Conservation (phyloP, 306 rosid species). For the Argentina anserina region DNA sequence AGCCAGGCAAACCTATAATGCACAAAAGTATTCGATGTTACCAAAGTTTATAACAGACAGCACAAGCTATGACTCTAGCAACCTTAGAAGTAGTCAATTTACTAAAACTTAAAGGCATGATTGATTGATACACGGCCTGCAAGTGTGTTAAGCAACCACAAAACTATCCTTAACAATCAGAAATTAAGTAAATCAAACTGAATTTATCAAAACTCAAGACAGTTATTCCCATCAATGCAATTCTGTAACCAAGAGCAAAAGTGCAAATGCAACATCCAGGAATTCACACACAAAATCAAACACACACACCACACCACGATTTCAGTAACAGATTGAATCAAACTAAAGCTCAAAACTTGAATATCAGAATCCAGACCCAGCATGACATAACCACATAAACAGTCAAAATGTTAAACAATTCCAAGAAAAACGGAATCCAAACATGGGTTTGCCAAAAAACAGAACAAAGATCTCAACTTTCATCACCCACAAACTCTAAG, state of each 20-base stretch:
- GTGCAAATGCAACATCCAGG: background rate
- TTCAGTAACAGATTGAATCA: background rate
- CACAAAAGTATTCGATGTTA: background rate
- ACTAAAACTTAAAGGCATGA: background rate
- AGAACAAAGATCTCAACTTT: conserved; percentile 6
- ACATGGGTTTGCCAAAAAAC: background rate
- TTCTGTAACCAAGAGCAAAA: background rate
- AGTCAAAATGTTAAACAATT: background rate
- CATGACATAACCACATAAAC: background rate
- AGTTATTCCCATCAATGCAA: background rate
- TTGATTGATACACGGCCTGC: background rate
- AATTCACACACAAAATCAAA: background rate
- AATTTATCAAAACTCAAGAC: background rate
- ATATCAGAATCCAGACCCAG: background rate
- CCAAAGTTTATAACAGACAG: background rate
- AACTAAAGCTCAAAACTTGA: background rate
- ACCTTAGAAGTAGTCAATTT: background rate
- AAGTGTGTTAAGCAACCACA: background rate
- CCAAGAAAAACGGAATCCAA: background rate
- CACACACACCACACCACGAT: background rate
- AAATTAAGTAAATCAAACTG: background rate
- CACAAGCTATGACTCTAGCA: background rate
- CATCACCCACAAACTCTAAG: conserved; percentile 6
- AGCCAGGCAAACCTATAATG: conserved; percentile 30
- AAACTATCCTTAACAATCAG: background rate